A percentile compares a stretch with the other conserved stretches of the same genome.
Conservation (phyloP, 164 flowering plant species). For the Liquidambar formosana region DNA sequence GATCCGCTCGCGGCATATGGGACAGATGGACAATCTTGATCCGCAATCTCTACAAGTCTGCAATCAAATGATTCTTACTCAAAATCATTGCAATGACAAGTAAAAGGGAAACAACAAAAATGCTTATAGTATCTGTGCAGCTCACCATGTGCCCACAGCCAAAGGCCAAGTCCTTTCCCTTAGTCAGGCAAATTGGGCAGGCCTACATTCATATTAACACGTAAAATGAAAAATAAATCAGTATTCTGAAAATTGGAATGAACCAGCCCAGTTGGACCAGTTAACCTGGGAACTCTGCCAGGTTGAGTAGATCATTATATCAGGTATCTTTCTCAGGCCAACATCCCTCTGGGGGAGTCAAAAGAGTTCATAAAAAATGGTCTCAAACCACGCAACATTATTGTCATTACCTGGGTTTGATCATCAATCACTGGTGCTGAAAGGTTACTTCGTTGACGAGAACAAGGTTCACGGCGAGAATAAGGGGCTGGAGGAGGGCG, state of each 20-base stretch:
- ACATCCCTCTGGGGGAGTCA: no score
- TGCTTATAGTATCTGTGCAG: neutral
- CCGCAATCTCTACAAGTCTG: conserved; percentile 55
- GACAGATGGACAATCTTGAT: conserved; percentile 36
- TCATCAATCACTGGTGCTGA: conserved; percentile 26
- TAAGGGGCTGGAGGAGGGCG: conserved; percentile 57
- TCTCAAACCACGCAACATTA: no score
- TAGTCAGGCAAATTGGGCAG: conserved; percentile 57
- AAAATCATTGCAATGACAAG: neutral
- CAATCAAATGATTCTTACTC: neutral
- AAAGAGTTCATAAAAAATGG: no score
- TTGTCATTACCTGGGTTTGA: conserved; percentile 26
- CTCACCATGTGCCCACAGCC: conserved; percentile 62
- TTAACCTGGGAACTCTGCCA: neutral
- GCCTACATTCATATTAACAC: conserved; percentile 20
- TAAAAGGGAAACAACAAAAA: neutral
- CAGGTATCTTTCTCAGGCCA: no score
- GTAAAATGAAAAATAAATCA: neutral
- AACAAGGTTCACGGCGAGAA: conserved; percentile 12
- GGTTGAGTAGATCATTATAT: no score
- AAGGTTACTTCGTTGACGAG: conserved; percentile 22
- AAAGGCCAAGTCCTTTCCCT: conserved; percentile 52
- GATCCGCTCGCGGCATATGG: conserved; percentile 48
- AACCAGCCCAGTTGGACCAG: neutral
- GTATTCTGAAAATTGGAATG: neutral